phyloP scores from a whole-genome alignment of 306 rosid genomes.

The Casuarina equisetifolia region DNA sequence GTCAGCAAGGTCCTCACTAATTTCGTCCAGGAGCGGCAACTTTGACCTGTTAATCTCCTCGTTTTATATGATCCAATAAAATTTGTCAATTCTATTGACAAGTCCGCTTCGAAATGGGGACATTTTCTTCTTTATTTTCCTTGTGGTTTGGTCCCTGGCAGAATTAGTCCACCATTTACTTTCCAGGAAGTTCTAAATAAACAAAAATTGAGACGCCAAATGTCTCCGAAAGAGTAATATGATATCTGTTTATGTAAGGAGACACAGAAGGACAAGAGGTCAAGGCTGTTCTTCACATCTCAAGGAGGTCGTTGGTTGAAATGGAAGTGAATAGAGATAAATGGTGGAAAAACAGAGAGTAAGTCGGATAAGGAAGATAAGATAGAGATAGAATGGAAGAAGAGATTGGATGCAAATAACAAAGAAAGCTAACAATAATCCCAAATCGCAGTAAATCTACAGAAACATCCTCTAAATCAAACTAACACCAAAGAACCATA shows the following conservation, averaged over 20 bases:
- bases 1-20: conserved; percentile 64
- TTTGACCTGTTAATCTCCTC: neutral
- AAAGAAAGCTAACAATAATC: neutral
- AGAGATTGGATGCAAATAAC: neutral
- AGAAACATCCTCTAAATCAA: neutral
- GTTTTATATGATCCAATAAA: neutral
- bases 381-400: too few relatives aligned
- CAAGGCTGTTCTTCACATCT: too few relatives aligned
- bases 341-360: too few relatives aligned
- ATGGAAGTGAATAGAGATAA: too few relatives aligned
- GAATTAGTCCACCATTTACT: neutral
- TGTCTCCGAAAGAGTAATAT: too few relatives aligned
- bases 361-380: too few relatives aligned
- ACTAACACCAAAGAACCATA: neutral
- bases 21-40: conserved; percentile 34
- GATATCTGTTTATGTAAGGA: too few relatives aligned
- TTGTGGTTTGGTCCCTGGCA: neutral
- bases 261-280: neutral
- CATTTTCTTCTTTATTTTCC: neutral
- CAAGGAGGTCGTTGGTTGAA: too few relatives aligned
- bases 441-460: too few relatives aligned
- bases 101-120: neutral
- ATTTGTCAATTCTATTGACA: neutral
- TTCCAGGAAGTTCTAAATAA: neutral
- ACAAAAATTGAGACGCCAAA: neutral